Evolutionary conservation across 768 basidiomycete genomes (phyloP).

Genomic region (Fomitopsis serialis): DNA sequence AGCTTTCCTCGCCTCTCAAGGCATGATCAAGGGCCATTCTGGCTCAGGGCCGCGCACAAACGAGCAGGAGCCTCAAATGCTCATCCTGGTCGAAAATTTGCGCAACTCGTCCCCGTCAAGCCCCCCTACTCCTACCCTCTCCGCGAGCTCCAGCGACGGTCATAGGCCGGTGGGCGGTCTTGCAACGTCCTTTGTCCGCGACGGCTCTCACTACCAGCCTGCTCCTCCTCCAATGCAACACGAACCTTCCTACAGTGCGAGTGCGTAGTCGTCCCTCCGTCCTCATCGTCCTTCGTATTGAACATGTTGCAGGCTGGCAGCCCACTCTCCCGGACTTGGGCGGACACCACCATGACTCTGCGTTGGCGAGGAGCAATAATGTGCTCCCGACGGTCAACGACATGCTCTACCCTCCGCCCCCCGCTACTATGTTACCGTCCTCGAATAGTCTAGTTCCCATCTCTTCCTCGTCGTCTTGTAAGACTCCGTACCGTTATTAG

Average conservation of each 20-base stretch:
- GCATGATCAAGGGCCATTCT: conserved; percentile 88
- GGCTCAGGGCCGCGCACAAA: conserved; percentile 55
- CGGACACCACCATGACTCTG: conserved; percentile 14
- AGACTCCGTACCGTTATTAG: conserved; percentile 69
- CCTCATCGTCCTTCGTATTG: conserved; percentile 17
- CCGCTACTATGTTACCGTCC: conserved; percentile 31
- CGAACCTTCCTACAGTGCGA: conserved; percentile 14
- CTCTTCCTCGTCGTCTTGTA: conserved; percentile 46
- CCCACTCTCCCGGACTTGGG: conserved; percentile 22
- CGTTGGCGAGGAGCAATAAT: conserved; percentile 14
- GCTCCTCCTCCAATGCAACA: conserved; percentile 19
- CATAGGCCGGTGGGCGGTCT: conserved; percentile 29
- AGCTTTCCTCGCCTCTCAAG: conserved; percentile 70
- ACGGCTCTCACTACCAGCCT: conserved; percentile 23
- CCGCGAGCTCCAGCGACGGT: conserved; percentile 35
- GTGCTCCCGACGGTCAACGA: conserved; percentile 25
- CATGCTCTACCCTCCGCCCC: conserved; percentile 19
- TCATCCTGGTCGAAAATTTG: conserved; percentile 43
- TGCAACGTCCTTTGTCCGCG: conserved; percentile 26
- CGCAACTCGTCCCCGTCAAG: conserved; percentile 31
- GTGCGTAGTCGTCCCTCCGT: conserved; percentile 22
- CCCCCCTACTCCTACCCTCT: conserved; percentile 44
- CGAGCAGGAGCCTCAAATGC: conserved; percentile 52
- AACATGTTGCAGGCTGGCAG: conserved; percentile 24
- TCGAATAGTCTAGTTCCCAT: conserved; percentile 49